Base-by-base conservation (phyloP, 768 basidiomycete species). In the Rossbeevera mucosa region DNA sequence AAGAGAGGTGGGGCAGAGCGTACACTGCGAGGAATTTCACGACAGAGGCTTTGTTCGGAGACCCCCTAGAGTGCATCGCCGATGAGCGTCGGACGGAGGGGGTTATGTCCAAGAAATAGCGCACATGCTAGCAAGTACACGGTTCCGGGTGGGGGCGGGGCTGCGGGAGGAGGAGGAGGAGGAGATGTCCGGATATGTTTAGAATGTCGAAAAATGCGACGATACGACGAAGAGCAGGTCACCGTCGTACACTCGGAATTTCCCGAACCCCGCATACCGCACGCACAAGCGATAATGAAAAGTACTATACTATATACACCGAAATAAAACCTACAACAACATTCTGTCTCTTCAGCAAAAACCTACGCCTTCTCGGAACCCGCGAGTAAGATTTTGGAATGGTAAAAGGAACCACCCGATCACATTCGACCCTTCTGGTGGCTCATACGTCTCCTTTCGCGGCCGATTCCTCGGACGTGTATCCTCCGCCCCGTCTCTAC, bases 321-420 rank as follows among this genome's bases (percentile, higher is more conserved):
- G 30, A 52, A 41, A 41, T 21, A 41, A 36, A 52, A 47, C 25
- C 28, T 59, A 55, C 61, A 60, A 25, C 20, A 25, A 21, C 16
- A 9, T 30, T n/a, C n/a, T n/a, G n/a, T n/a, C n/a, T n/a, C 44
- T 60, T 63, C 36, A 69, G 50, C 64, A 59, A 44, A 62, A 45
- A 11, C 56, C 57, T 57, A 84, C 66, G 60, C 81, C 80, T 67
- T 86, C 83, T 58, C 78, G 79, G 70, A 88, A 86, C 18, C 85
- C 85, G 56, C 79, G 77, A 50, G 82, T 73, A 63, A 88, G 86
- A 6, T 80, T 79, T 61, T 78, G 76, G 67, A 86, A 73, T 5
- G 85, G 85, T 36, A 79, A 70, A 65, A 80, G 68, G 60, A 86
- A 74, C 85, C 81, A 85, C 29, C 79, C 79, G 48, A 82, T 61